Conservation (phyloP, 2,329 filamentous ascomycete species). For the Gnomoniopsis smithogilvyi region DNA sequence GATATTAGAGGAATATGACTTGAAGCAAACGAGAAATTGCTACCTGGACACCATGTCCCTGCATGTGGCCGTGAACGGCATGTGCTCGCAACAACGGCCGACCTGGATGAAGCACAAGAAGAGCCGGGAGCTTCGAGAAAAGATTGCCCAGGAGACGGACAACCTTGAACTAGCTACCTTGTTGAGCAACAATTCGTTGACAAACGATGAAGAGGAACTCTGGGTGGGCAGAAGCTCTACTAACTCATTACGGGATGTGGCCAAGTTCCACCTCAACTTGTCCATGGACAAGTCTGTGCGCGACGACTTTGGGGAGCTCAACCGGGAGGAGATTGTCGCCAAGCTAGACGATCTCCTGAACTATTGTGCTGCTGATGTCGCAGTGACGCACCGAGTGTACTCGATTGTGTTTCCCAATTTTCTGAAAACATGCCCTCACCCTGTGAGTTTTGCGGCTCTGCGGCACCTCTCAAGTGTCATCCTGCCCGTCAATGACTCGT, state of each 20-base stretch:
- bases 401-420: slow-evolving; percentile 91
- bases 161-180: slow-evolving; percentile 69
- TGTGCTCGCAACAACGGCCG: slow-evolving; percentile 94
- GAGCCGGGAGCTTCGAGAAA: slow-evolving; percentile 77
- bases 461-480: slow-evolving; percentile 93
- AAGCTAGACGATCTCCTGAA: slow-evolving; percentile 81
- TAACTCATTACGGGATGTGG: slow-evolving; percentile 92
- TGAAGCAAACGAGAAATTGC: slow-evolving; percentile 77
- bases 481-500: slow-evolving; percentile 81
- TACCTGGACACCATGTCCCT: slow-evolving; percentile 98
- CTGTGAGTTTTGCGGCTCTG: slow-evolving; percentile 92
- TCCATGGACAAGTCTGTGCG: slow-evolving; percentile 86
- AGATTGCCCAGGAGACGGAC: slow-evolving; percentile 68
- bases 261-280: slow-evolving; percentile 90
- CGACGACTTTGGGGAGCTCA: slow-evolving; percentile 81
- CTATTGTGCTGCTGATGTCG: slow-evolving; percentile 94
- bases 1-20: slow-evolving; percentile 81
- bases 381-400: slow-evolving; percentile 91
- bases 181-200: slow-evolving; percentile 63
- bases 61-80: slow-evolving; percentile 96
- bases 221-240: slow-evolving; percentile 95
- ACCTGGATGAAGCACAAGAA: slow-evolving; percentile 98
- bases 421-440: slow-evolving; percentile 85
- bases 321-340: slow-evolving; percentile 64
- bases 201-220: slow-evolving; percentile 86